Evolutionary conservation across 371 early-diverging fungal genomes (phyloP).

Genomic region (Mucor sp.): DNA sequence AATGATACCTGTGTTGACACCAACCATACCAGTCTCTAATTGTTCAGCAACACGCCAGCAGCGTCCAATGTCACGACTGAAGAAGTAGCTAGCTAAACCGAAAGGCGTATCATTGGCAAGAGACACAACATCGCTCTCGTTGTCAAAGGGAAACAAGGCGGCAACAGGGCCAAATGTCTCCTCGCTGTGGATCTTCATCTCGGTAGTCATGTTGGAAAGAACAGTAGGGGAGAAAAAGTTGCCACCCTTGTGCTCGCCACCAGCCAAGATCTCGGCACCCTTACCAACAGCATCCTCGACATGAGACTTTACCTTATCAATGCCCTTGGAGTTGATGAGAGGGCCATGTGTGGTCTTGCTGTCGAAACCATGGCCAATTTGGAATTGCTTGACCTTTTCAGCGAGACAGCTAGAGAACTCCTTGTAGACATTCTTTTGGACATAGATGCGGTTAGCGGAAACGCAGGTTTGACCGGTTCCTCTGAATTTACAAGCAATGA

Average conservation of each 20-base stretch:
- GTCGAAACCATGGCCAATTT: slow-evolving; percentile 79
- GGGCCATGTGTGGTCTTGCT: slow-evolving; percentile 74
- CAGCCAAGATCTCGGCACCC: slow-evolving; percentile 66
- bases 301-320: slow-evolving; percentile 70
- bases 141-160: slow-evolving; percentile 65
- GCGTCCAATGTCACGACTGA: slow-evolving; percentile 71
- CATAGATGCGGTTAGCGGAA: slow-evolving; percentile 85
- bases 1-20: slow-evolving; percentile 78
- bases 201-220: slow-evolving; percentile 58
- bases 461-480: slow-evolving; percentile 90
- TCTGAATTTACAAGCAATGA: slow-evolving; percentile 80
- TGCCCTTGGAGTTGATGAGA: slow-evolving; percentile 69
- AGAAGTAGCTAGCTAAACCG: slow-evolving; percentile 89
- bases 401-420: slow-evolving; percentile 62
- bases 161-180: slow-evolving; percentile 87
- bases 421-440: slow-evolving; percentile 76
- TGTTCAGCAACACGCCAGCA: slow-evolving; percentile 82
- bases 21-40: slow-evolving; percentile 90
- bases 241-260: slow-evolving; percentile 60
- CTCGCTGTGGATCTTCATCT: slow-evolving; percentile 65
- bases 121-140: slow-evolving; percentile 73
- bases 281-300: slow-evolving; percentile 72
- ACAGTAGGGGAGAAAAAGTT: slow-evolving; percentile 79
- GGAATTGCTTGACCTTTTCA: slow-evolving; percentile 60
- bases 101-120: slow-evolving; percentile 74